Base-by-base conservation (phyloP, 1,284 basidiomycete genomes). In the Ceratobasidium sp. region DNA sequence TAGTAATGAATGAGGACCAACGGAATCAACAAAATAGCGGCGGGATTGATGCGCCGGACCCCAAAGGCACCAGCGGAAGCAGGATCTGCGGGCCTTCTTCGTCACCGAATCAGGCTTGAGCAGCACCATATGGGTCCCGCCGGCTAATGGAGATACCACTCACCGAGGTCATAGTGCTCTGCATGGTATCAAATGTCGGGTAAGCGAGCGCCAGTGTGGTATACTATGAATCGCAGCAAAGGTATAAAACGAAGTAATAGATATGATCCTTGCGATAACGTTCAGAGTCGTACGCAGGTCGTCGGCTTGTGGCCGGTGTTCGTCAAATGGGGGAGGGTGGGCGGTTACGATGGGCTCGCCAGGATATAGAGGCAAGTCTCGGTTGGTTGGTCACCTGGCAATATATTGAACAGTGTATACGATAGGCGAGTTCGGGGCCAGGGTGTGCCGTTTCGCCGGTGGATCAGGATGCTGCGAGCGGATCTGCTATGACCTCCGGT, bases 231-330 rank as follows among this genome's bases (percentile, higher is more conserved):
- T 53, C 16, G n/a, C n/a, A n/a, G n/a, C n/a, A n/a, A n/a, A n/a
- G n/a, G n/a, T n/a, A n/a, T n/a, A n/a, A n/a, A n/a, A n/a, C n/a
- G n/a, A n/a, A n/a, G n/a, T n/a, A n/a, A n/a, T n/a, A n/a, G n/a
- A n/a, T n/a, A n/a, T n/a, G n/a, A n/a, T n/a, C n/a, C n/a, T n/a
- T n/a, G n/a, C n/a, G 41, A 53, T 66, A 21, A 30, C 50, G 60
- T 54, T 53, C 41, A 42, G 52, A 27, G 27, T 66, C 60, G 60
- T 66, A 27, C 36, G 60, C 46, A 42, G 27, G 60, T 66, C 60
- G 60, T 66, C 60, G 60, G 60, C 60, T 16, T 46, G 36, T 29
- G 25, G 60, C 60, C 60, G 60, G 60, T 66, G 60, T 66, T 66
- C 60, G 60, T 66, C 60, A 66, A 29, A 39, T 13, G 27, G 49